These are phyloP conservation scores for Cardamine chenopodiifolia DNA, from an alignment of 345 rosid species.

Conservation along the genomic window DNA sequence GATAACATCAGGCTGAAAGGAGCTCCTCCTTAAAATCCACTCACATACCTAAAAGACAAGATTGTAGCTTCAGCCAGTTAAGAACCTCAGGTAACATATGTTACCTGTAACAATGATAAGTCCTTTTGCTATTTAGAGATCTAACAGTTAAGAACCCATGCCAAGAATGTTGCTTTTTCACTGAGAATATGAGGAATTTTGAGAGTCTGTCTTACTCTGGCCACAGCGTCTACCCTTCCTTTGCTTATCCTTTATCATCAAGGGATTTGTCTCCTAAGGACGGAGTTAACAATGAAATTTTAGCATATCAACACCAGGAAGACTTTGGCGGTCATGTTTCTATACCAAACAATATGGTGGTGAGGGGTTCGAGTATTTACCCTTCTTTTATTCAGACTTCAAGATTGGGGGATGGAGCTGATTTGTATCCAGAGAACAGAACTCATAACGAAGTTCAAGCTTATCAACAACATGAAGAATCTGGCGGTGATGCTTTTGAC, in stretches of 20 bases:
- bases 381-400: slow-evolving; percentile 37
- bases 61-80: slow-evolving; percentile 17
- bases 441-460: slow-evolving; percentile 17
- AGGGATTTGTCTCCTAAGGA: slow-evolving; percentile 24
- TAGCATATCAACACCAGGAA: slow-evolving; percentile 30
- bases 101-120: not conserved
- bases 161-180: not conserved
- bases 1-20: slow-evolving; percentile 79
- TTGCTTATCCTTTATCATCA: slow-evolving; percentile 21
- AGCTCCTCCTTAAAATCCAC: slow-evolving; percentile 82
- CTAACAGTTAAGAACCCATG: not conserved
- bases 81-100: not conserved
- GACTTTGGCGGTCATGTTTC: slow-evolving; percentile 19
- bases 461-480: slow-evolving; percentile 32
- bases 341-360: slow-evolving; percentile 2
- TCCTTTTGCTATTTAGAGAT: not conserved
- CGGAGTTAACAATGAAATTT: not conserved
- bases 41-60: slow-evolving; percentile 63
- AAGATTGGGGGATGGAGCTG: slow-evolving; percentile 22
- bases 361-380: slow-evolving; percentile 25
- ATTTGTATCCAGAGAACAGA: slow-evolving; percentile 30
- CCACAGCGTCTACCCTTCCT: slow-evolving; percentile 41
- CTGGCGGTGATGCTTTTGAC: slow-evolving; percentile 34
- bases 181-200: slow-evolving; percentile 19
- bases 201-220: slow-evolving; percentile 37